A percentile compares a stretch with the other conserved stretches of the same genome.
Evolutionary conservation across 352 stramenopile genomes (phyloP).

Genomic region (Pythium volutum): DNA sequence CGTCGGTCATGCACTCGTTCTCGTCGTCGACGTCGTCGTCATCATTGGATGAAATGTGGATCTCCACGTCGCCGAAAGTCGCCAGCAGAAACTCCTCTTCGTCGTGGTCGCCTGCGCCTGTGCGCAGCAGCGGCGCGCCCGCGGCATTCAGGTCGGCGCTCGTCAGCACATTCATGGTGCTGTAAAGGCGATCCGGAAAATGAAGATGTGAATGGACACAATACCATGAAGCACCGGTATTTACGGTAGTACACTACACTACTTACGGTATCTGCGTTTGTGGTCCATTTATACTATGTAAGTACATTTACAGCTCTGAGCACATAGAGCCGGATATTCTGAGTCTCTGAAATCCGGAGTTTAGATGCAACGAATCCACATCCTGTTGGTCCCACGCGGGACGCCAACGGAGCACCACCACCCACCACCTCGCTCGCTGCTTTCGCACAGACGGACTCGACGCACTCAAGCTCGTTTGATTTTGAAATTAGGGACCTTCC

Average conservation of each 20-base stretch:
- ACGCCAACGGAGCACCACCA: too few species aligned
- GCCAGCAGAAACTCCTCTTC: constrained; percentile 66
- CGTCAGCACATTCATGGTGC: constrained; percentile 59
- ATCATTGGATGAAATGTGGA: constrained; percentile 29
- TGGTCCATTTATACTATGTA: too few species aligned
- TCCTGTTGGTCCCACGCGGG: too few species aligned
- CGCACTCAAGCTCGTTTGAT: too few species aligned
- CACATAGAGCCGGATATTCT: too few species aligned
- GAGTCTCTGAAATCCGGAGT: too few species aligned
- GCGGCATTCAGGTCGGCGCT: constrained; percentile 38
- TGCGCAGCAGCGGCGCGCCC: constrained; percentile 53
- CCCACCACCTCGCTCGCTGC: too few species aligned
- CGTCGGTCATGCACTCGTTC: constrained; percentile 29
- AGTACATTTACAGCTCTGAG: too few species aligned
- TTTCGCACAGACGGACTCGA: too few species aligned
- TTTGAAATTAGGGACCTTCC: too few species aligned
- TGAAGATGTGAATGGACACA: constrained; percentile 7
- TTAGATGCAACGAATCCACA: too few species aligned
- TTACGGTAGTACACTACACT: neutral
- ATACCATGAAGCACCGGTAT: neutral
- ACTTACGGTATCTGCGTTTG: too few species aligned
- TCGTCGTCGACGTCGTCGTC: constrained; percentile 17
- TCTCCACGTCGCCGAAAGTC: constrained; percentile 41
- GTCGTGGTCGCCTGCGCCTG: constrained; percentile 33
- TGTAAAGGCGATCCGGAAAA: neutral